Conservation (phyloP, 306 rosid species). For the Cajanus cajan region DNA sequence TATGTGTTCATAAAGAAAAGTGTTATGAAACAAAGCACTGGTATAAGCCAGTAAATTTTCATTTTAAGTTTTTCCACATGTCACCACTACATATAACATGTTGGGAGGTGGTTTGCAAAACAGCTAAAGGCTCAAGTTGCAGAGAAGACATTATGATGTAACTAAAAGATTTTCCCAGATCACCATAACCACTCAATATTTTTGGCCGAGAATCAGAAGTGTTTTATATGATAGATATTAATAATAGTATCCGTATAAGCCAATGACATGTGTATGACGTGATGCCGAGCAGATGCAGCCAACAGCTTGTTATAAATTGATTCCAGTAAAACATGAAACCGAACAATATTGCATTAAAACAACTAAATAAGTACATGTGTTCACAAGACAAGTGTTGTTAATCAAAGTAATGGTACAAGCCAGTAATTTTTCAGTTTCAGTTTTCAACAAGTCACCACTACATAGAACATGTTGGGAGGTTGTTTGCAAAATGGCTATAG, state of each 20-base stretch:
- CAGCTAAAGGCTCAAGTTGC: not conserved
- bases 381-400: not conserved
- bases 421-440: not conserved
- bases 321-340: not conserved
- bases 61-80: not conserved
- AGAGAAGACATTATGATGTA: not conserved
- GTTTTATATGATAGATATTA: not conserved
- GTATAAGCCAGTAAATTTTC: not conserved
- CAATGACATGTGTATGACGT: no score
- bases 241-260: not conserved
- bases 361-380: not conserved
- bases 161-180: slow-evolving; percentile 6
- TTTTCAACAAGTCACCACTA: no score
- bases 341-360: not conserved
- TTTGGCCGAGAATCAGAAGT: not conserved
- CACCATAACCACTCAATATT: no score
- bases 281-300: no score
- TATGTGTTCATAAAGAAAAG: not conserved
- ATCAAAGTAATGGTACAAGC: not conserved
- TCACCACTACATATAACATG: not conserved
- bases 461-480: not conserved
- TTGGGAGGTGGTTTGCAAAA: not conserved
- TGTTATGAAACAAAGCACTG: not conserved
- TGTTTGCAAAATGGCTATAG: not conserved
- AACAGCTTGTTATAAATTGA: not conserved